A percentile compares a stretch with the other conserved stretches of the same genome.
These are phyloP conservation scores for Actinomucor elegans DNA, from an alignment of 371 early-diverging fungal genomes.

Conservation along the genomic window DNA sequence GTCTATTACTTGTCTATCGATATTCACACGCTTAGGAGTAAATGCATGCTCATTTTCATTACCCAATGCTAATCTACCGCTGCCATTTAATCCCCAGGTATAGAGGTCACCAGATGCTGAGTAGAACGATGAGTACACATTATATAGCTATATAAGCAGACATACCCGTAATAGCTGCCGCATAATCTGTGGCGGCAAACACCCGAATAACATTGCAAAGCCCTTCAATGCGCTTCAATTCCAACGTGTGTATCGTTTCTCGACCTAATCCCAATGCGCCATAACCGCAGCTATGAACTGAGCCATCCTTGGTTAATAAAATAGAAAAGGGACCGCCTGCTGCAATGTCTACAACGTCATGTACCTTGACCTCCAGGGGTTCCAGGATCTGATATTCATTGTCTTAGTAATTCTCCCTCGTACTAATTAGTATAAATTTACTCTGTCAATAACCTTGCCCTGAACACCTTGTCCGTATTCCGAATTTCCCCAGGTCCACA, in stretches of 20 bases:
- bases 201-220: conserved; percentile 38
- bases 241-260: conserved; percentile 47
- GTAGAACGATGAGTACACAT: neutral
- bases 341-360: conserved; percentile 56
- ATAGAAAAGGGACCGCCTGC: conserved; percentile 77
- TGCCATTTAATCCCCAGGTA: conserved; percentile 64
- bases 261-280: conserved; percentile 69
- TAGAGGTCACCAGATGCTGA: conserved; percentile 46
- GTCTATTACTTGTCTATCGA: conserved; percentile 36
- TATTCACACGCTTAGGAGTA: conserved; percentile 40
- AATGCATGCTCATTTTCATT: conserved; percentile 43
- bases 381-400: conserved; percentile 59
- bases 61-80: conserved; percentile 54
- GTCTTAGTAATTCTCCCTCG: neutral
- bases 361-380: conserved; percentile 46
- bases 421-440: conserved; percentile 22
- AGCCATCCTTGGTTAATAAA: conserved; percentile 57
- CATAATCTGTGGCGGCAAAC: conserved; percentile 62
- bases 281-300: conserved; percentile 72
- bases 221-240: conserved; percentile 34
- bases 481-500: conserved; percentile 84
- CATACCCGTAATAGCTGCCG: conserved; percentile 60
- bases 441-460: conserved; percentile 68
- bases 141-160: neutral
- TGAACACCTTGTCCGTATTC: conserved; percentile 83